These are phyloP conservation scores for Beauveria rudraprayagi DNA, from an alignment of 2,329 filamentous ascomycete genomes.

Conservation along the genomic window DNA sequence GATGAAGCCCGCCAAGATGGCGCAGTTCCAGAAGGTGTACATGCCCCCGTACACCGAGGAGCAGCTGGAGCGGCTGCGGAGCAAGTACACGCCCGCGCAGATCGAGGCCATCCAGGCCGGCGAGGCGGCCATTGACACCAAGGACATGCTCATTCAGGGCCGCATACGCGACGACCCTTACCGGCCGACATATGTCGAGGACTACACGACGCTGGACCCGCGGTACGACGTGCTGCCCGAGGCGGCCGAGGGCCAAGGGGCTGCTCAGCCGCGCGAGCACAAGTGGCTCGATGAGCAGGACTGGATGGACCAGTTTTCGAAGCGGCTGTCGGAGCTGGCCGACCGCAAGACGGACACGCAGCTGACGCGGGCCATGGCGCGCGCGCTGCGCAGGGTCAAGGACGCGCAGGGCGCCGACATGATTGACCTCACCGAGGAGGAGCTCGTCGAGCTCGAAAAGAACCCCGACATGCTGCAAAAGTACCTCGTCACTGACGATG, in stretches of 20 bases:
- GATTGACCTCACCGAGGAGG: constrained; percentile 43
- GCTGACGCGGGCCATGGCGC: constrained; percentile 32
- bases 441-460: constrained; percentile 33
- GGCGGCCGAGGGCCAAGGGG: constrained; percentile 26
- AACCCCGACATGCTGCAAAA: constrained; percentile 31
- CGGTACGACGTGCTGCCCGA: constrained; percentile 62
- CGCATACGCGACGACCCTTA: constrained; percentile 64
- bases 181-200: constrained; percentile 69
- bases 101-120: constrained; percentile 73
- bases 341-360: constrained; percentile 36
- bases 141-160: constrained; percentile 68
- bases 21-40: constrained; percentile 36
- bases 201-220: constrained; percentile 70
- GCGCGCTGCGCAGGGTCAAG: constrained; percentile 35
- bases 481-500: constrained; percentile 28
- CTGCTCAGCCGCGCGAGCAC: constrained; percentile 37
- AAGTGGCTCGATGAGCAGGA: constrained; percentile 56
- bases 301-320: constrained; percentile 46
- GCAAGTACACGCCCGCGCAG: constrained; percentile 73
- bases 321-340: constrained; percentile 35
- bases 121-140: constrained; percentile 65
- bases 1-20: constrained; percentile 30
- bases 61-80: constrained; percentile 53
- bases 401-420: constrained; percentile 33
- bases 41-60: constrained; percentile 59